phyloP scores from a whole-genome alignment of 768 basidiomycete species.

The Kwoniella dejecticola region DNA sequence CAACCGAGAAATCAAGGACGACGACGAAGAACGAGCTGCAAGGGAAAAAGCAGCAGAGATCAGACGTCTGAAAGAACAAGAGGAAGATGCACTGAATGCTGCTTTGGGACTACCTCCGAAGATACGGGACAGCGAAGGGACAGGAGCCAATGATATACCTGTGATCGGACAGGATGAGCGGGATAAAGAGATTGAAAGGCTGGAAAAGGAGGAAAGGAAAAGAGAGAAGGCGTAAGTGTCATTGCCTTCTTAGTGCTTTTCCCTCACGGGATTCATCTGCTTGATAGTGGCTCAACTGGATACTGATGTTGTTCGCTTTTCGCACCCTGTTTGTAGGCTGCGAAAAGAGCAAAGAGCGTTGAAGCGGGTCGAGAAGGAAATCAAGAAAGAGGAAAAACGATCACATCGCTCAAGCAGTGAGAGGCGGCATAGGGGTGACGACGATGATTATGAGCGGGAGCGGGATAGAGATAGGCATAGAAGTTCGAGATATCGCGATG shows the following conservation, averaged over 20 bases:
- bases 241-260: neutral
- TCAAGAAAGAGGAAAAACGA: conserved; percentile 33
- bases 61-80: conserved; percentile 76
- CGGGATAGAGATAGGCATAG: conserved; percentile 19
- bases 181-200: conserved; percentile 47
- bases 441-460: conserved; percentile 16
- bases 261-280: neutral
- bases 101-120: conserved; percentile 63
- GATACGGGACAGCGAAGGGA: conserved; percentile 29
- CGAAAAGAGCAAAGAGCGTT: conserved; percentile 47
- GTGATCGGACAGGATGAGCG: conserved; percentile 36
- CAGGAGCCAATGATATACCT: conserved; percentile 38
- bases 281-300: too few species aligned
- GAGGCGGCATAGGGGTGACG: conserved; percentile 10
- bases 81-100: conserved; percentile 80
- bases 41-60: conserved; percentile 68
- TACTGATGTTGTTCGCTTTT: too few species aligned
- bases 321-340: conserved; percentile 36
- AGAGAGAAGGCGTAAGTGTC: conserved; percentile 51
- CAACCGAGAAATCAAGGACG: conserved; percentile 63
- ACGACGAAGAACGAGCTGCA: conserved; percentile 54
- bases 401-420: conserved; percentile 7
- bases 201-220: conserved; percentile 50
- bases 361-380: conserved; percentile 43
- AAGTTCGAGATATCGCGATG: conserved; percentile 1